These are phyloP conservation scores for Coemansia sp. DNA, from an alignment of 192 early-diverging fungal genomes.

Conservation along the genomic window DNA sequence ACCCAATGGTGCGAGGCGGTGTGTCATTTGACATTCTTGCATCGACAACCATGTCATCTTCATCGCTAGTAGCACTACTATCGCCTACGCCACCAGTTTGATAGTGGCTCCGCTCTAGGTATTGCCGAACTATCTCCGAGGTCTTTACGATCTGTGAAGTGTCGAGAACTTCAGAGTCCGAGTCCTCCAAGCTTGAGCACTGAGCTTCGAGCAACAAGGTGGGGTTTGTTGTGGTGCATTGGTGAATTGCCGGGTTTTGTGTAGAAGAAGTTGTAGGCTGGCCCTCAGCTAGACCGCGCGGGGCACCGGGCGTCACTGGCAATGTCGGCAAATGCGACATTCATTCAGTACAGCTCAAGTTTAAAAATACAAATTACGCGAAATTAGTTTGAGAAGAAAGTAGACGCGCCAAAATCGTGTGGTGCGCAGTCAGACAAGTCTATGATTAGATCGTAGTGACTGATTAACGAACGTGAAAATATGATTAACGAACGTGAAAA, in stretches of 20 bases:
- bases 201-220: background rate
- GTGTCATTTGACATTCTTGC: background rate
- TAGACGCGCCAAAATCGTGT: background rate
- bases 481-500: too few species aligned
- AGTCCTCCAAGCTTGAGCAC: background rate
- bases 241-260: background rate
- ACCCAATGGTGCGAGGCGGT: background rate
- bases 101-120: background rate
- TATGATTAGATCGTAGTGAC: background rate
- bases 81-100: background rate
- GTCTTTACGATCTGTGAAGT: conserved; percentile 22
- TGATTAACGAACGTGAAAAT: too few species aligned
- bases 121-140: conserved; percentile 19
- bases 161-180: conserved; percentile 28
- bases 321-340: conserved; percentile 1
- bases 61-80: background rate
- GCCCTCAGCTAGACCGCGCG: background rate
- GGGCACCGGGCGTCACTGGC: background rate
- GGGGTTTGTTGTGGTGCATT: background rate
- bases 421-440: conserved; percentile 3
- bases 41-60: background rate
- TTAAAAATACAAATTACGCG: background rate
- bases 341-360: conserved; percentile 3
- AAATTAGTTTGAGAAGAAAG: background rate
- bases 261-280: background rate